phyloP scores from a whole-genome alignment of 441 rosid species.

The Eutrema salsugineum region DNA sequence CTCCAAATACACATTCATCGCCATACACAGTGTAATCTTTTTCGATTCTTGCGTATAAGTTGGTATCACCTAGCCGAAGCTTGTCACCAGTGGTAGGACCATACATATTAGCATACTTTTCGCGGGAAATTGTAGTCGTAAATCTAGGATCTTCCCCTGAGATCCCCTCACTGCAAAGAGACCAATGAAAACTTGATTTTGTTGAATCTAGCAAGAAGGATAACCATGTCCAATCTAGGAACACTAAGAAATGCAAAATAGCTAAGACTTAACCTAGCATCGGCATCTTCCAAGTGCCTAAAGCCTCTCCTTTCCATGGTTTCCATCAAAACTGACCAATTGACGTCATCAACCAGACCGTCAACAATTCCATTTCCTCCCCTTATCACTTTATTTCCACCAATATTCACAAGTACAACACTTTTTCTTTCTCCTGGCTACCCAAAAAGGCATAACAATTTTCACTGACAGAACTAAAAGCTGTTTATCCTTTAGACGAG shows the following conservation, averaged over 20 bases:
- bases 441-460: constrained; percentile 30
- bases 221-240: neutral
- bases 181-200: neutral
- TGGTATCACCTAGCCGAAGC: constrained; percentile 79
- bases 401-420: constrained; percentile 76
- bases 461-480: constrained; percentile 18
- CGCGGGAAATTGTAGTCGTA: constrained; percentile 46
- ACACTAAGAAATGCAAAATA: neutral
- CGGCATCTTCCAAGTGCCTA: constrained; percentile 51
- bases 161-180: constrained; percentile 69
- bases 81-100: constrained; percentile 94
- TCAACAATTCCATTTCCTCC: constrained; percentile 84
- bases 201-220: neutral
- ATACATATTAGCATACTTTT: constrained; percentile 81
- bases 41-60: constrained; percentile 88
- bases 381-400: constrained; percentile 67
- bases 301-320: constrained; percentile 37
- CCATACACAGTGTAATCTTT: constrained; percentile 69
- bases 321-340: constrained; percentile 39
- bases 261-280: constrained; percentile 56
- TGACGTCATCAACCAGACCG: constrained; percentile 48
- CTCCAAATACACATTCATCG: constrained; percentile 96
- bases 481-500: neutral
- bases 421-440: constrained; percentile 94
- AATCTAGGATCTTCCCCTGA: constrained; percentile 56